phyloP scores from a whole-genome alignment of 192 early-diverging fungal species.

The Entomortierella parvispora region DNA sequence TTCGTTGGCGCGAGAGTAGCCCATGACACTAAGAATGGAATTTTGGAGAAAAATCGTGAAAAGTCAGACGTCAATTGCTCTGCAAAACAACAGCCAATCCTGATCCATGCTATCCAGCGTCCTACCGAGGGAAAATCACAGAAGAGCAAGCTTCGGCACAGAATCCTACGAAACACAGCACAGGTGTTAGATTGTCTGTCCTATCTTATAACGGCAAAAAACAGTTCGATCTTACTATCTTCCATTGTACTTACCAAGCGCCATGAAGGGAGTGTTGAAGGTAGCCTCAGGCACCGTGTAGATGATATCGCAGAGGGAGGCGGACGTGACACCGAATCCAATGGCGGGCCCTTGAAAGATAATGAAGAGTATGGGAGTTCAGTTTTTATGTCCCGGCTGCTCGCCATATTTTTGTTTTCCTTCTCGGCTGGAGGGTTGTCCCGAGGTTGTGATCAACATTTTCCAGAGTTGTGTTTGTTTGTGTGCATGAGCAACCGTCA shows the following conservation, averaged over 20 bases:
- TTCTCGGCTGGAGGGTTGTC: too few species aligned
- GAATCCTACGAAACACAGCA: constrained; percentile 51
- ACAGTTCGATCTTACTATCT: background rate
- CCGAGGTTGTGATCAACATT: too few species aligned
- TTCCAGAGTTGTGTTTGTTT: too few species aligned
- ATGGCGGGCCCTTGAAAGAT: constrained; percentile 63
- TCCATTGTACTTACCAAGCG: constrained; percentile 62
- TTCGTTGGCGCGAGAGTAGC: constrained; percentile 71
- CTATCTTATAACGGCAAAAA: too few species aligned
- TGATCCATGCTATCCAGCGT: too few species aligned
- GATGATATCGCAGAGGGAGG: constrained; percentile 76
- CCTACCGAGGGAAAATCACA: constrained; percentile 68
- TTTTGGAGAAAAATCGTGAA: background rate
- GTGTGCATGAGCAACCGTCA: too few species aligned
- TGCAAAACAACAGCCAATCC: background rate
- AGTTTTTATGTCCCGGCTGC: background rate
- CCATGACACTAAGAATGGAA: constrained; percentile 62
- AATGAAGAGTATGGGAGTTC: background rate
- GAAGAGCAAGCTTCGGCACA: constrained; percentile 81
- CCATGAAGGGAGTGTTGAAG: constrained; percentile 81
- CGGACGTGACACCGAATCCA: constrained; percentile 74
- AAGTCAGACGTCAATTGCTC: background rate
- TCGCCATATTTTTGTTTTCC: too few species aligned
- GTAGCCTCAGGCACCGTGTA: constrained; percentile 69
- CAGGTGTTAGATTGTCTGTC: too few species aligned